Evolutionary conservation across 345 rosid genomes (phyloP).

Genomic region (Streptanthus diversifolius): DNA sequence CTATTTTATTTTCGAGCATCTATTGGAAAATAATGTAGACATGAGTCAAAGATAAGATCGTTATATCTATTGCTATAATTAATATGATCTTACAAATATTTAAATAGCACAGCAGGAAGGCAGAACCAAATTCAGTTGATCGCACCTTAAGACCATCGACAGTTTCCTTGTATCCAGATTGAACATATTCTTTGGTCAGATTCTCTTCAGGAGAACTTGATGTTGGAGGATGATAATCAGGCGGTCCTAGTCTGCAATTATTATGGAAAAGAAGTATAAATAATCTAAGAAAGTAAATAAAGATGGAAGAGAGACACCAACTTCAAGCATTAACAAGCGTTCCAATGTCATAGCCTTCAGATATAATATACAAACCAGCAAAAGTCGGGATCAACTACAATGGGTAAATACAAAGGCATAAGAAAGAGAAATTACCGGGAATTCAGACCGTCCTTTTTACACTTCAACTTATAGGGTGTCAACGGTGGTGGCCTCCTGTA

Average conservation of each 20-base stretch:
- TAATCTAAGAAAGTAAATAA: slow-evolving; percentile 12
- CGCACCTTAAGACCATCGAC: slow-evolving; percentile 95
- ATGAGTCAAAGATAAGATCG: slow-evolving; percentile 11
- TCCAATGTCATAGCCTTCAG: slow-evolving; percentile 10
- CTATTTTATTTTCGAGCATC: neutral
- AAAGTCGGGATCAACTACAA: neutral
- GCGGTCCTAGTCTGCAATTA: slow-evolving; percentile 78
- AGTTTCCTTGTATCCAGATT: slow-evolving; percentile 83
- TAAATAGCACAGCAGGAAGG: neutral
- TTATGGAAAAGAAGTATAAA: slow-evolving; percentile 20
- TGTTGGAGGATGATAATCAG: slow-evolving; percentile 91
- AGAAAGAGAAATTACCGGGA: slow-evolving; percentile 57
- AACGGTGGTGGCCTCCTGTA: slow-evolving; percentile 72
- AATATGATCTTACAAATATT: neutral
- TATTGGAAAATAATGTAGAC: neutral
- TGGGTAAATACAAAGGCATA: neutral
- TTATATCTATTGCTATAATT: neutral
- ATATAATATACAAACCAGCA: neutral
- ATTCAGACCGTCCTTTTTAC: slow-evolving; percentile 82
- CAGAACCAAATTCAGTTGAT: slow-evolving; percentile 9
- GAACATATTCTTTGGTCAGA: slow-evolving; percentile 74
- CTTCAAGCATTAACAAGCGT: slow-evolving; percentile 13
- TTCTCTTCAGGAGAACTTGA: slow-evolving; percentile 92
- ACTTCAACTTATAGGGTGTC: slow-evolving; percentile 83
- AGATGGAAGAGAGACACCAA: slow-evolving; percentile 15